Conservation (phyloP, 371 early-diverging fungal genomes). For the Mucor sp. region DNA sequence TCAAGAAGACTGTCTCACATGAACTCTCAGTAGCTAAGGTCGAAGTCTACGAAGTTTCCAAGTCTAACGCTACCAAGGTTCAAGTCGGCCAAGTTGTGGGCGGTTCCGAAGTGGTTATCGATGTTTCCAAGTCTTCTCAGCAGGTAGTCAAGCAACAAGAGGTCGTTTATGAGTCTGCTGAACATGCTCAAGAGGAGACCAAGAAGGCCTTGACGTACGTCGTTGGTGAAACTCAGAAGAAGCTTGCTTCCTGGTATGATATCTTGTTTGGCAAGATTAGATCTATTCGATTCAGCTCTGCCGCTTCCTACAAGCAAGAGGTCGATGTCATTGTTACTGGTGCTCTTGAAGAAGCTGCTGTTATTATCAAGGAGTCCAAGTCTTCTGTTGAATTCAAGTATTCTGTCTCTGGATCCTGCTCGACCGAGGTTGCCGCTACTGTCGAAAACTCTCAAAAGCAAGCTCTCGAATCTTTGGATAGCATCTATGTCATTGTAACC, state of each 20-base stretch:
- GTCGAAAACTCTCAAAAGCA: conserved; percentile 29
- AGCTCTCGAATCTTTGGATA: conserved; percentile 32
- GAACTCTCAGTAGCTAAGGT: conserved; percentile 14
- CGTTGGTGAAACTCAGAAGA: conserved; percentile 10
- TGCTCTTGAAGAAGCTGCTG: conserved; percentile 14
- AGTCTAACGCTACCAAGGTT: background rate
- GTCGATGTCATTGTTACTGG: conserved; percentile 9
- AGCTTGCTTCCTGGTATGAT: conserved; percentile 16
- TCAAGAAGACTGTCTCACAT: background rate
- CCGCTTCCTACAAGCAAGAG: conserved; percentile 9
- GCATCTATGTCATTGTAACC: conserved; percentile 24
- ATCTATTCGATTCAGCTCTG: background rate
- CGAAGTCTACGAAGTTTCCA: conserved; percentile 5
- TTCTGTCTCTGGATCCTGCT: conserved; percentile 15
- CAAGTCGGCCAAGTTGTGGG: background rate
- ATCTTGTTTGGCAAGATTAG: conserved; percentile 17
- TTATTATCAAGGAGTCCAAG: conserved; percentile 22
- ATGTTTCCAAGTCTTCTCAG: background rate
- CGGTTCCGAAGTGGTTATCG: conserved; percentile 1
- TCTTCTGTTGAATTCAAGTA: conserved; percentile 7
- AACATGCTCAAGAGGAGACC: conserved; percentile 20
- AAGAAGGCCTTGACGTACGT: background rate
- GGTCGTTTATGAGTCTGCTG: conserved; percentile 18
- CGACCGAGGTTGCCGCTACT: conserved; percentile 10
- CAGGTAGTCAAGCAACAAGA: conserved; percentile 11